Evolutionary conservation across 169 alveolate species (phyloP), one percentile per base, ranked within the genome.

Genomic region (Plasmodium coatneyi): DNA sequence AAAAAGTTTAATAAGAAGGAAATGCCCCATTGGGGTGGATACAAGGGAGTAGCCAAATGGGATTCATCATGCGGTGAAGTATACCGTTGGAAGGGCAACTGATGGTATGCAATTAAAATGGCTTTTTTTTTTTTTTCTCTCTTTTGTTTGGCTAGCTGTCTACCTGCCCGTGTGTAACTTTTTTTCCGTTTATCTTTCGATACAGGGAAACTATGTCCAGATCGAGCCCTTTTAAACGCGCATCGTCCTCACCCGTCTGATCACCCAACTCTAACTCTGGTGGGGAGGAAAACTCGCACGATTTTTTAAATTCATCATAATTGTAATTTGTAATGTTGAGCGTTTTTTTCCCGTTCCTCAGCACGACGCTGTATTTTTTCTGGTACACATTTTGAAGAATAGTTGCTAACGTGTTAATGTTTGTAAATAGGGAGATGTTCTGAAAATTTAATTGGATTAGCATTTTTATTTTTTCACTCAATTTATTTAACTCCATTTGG

Each of bases 311-410:
- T 56, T 87, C 36, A 22, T 52, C 60, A 79, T 87, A 87, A 34
- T 78, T 14, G 46, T 87, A 87, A 54, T 87, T 76, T n/a, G 82
- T 14, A 56, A 87, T 78, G 80, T 87, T 76, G 79, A 87, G 34
- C 9, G 71, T 60, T 36, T 87, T 87, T 56, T 87, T 76, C 49
- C 93, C 93, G 49, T 79, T 87, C 54, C 56, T 76, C 28, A 87
- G 52, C n/a, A 70, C 32, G 19, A 87, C 46, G 80, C 54, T 87
- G 71, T 87, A 87, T 79, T 87, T 87, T 36, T 87, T 87, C 22
- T 56, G 80, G 36, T 87, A 87, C 12, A 87, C 70, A 79, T 87
- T 87, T 78, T 80, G 71, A n/a, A 87, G 66, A 56, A 87, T 87
- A 34, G 78, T 87, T 32, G 93, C 72, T 16, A 87, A 56, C 34